These are phyloP conservation scores for Coniella vitis DNA, from an alignment of 2,329 filamentous ascomycete species.

Conservation along the genomic window DNA sequence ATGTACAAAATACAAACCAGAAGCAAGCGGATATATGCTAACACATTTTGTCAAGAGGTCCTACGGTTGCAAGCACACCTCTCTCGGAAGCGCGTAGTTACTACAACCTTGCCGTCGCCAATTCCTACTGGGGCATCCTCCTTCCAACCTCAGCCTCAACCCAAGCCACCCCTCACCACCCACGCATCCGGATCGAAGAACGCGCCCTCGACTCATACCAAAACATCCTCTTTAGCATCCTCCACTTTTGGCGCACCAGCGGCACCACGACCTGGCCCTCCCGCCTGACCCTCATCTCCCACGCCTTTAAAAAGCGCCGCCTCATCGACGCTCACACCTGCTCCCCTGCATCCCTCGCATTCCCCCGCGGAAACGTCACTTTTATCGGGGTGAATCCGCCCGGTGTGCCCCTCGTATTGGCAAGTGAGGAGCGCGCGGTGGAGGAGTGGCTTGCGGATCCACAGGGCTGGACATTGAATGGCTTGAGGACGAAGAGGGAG, in stretches of 20 bases:
- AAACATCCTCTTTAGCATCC: conserved; percentile 72
- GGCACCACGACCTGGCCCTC: conserved; percentile 47
- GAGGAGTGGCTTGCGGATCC: conserved; percentile 47
- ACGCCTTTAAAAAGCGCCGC: conserved; percentile 60
- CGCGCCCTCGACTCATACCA: conserved; percentile 78
- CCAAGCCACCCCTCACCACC: neutral
- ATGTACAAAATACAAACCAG: too few species aligned
- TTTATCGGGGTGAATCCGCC: conserved; percentile 63
- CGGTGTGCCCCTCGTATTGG: conserved; percentile 21
- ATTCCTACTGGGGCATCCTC: conserved; percentile 37
- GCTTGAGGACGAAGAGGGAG: conserved; percentile 40
- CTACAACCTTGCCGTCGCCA: conserved; percentile 41
- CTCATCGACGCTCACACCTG: conserved; percentile 57
- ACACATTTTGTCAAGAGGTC: conserved; percentile 38
- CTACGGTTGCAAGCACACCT: conserved; percentile 51
- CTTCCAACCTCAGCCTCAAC: conserved; percentile 18
- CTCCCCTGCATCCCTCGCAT: conserved; percentile 55
- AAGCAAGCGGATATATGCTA: neutral
- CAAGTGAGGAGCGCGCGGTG: conserved; percentile 28
- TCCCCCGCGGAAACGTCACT: conserved; percentile 35
- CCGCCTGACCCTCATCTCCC: conserved; percentile 57
- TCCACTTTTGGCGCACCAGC: conserved; percentile 40
- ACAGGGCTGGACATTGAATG: conserved; percentile 37
- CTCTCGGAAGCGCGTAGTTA: conserved; percentile 60
- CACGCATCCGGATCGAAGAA: conserved; percentile 55